These are phyloP conservation scores for Theileria annulata DNA, from an alignment of 169 alveolate species.

Conservation along the genomic window DNA sequence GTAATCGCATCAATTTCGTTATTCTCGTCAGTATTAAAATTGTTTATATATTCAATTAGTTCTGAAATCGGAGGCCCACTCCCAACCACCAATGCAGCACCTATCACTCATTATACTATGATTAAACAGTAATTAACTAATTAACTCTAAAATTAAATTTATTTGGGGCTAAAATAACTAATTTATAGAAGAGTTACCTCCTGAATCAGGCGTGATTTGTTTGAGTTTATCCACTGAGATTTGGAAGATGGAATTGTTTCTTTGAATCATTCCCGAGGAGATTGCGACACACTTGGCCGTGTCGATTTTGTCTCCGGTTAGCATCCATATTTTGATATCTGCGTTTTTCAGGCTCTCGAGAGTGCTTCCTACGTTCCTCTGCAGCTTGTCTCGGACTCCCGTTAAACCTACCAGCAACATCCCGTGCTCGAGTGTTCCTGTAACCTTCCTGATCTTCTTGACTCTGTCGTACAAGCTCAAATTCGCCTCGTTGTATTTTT, in stretches of 20 bases:
- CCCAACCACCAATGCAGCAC: not conserved
- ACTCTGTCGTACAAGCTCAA: slow-evolving; percentile 69
- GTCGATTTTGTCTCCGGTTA: slow-evolving; percentile 99
- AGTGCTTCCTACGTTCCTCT: slow-evolving; percentile 89
- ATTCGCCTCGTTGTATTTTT: slow-evolving; percentile 64
- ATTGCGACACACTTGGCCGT: slow-evolving; percentile 98
- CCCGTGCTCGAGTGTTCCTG: slow-evolving; percentile 80
- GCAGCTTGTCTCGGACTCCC: slow-evolving; percentile 97
- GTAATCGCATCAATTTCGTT: not conserved
- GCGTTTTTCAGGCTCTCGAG: slow-evolving; percentile 93
- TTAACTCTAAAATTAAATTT: not conserved
- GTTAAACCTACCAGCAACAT: slow-evolving; percentile 90
- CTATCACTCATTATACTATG: not conserved
- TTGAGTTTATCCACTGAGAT: slow-evolving; percentile 68
- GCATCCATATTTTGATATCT: slow-evolving; percentile 97
- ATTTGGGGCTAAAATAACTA: no score
- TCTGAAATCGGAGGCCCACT: not conserved
- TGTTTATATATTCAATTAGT: not conserved
- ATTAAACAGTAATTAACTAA: no score
- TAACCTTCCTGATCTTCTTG: slow-evolving; percentile 60
- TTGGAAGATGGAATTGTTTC: slow-evolving; percentile 66
- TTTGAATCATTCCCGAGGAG: slow-evolving; percentile 92
- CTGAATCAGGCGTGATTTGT: slow-evolving; percentile 14
- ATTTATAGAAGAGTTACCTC: not conserved
- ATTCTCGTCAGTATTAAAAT: not conserved